These are phyloP conservation scores for Heteromeles arbutifolia DNA, from an alignment of 306 rosid genomes.

Conservation along the genomic window DNA sequence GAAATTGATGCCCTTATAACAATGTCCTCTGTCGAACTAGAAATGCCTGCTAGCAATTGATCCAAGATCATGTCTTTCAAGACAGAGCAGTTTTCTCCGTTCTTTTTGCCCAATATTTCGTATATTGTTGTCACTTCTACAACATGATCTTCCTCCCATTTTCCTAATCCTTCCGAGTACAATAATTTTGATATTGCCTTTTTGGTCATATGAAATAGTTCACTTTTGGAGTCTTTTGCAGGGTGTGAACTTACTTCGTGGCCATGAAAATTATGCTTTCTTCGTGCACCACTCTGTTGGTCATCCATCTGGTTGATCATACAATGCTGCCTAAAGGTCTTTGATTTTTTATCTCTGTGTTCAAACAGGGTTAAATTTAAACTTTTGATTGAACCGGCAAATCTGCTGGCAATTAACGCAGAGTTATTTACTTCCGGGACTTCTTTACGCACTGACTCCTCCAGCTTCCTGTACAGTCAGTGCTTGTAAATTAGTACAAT, in stretches of 20 bases:
- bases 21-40: constrained; percentile 64
- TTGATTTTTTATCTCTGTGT: constrained; percentile 24
- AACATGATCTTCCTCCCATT: constrained; percentile 44
- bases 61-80: constrained; percentile 72
- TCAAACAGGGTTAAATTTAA: constrained; percentile 28
- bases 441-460: constrained; percentile 21
- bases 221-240: constrained; percentile 34
- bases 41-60: constrained; percentile 52
- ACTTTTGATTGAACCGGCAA: not conserved
- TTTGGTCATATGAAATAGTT: constrained; percentile 28
- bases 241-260: constrained; percentile 32
- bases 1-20: constrained; percentile 62
- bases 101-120: constrained; percentile 44
- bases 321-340: constrained; percentile 20
- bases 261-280: constrained; percentile 18
- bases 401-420: constrained; percentile 27
- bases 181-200: constrained; percentile 34
- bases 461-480: constrained; percentile 40
- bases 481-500: constrained; percentile 19
- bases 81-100: constrained; percentile 35
- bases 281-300: constrained; percentile 28
- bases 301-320: constrained; percentile 22
- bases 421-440: constrained; percentile 18
- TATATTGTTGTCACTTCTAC: constrained; percentile 52
- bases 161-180: constrained; percentile 43